phyloP scores from a whole-genome alignment of 129 eudicot species.

The Ambrosia artemisiifolia region DNA sequence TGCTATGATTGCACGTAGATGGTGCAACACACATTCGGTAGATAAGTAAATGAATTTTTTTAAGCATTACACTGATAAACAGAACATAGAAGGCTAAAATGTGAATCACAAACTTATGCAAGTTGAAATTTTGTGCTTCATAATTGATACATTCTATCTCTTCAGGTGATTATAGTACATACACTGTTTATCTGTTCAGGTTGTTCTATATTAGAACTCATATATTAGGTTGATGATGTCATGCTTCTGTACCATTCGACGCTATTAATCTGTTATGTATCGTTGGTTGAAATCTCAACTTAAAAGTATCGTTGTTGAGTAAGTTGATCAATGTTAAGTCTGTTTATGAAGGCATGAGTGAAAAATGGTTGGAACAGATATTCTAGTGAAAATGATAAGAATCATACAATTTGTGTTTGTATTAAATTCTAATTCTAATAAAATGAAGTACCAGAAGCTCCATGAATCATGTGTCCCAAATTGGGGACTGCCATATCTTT shows the following conservation, averaged over 20 bases:
- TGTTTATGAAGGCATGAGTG: background rate
- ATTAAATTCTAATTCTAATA: too few relatives aligned
- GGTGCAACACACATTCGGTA: background rate
- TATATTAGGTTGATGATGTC: background rate
- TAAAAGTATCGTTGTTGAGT: background rate
- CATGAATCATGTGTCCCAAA: too few relatives aligned
- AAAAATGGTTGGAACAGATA: too few relatives aligned
- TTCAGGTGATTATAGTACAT: background rate
- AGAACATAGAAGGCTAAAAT: background rate
- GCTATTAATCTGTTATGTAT: background rate
- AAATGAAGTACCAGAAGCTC: too few relatives aligned
- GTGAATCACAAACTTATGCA: background rate
- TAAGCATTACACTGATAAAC: background rate
- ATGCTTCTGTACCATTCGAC: conserved; percentile 2
- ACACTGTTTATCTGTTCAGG: background rate
- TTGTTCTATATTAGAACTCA: background rate
- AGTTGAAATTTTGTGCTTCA: background rate
- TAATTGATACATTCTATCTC: background rate
- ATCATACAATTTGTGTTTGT: too few relatives aligned
- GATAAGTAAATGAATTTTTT: too few relatives aligned
- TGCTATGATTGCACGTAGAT: background rate
- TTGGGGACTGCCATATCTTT: background rate
- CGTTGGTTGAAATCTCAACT: background rate
- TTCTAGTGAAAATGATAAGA: too few relatives aligned
- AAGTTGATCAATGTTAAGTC: background rate